Conservation (phyloP, 176 grass and related monocot genomes). For the barley (Hordeum vulgare) region MorexV3_pseudomolecules_assembly NC_058519.1:621724597-621725096, state of each 20-base stretch:
- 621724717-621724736: slow-evolving; percentile 13
- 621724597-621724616: neutral
- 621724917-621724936: slow-evolving; percentile 6
- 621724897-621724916: neutral
- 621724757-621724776: slow-evolving; percentile 17
- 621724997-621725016: slow-evolving; percentile 5
- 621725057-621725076: slow-evolving; percentile 15
- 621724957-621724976: slow-evolving; percentile 23
- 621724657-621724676: neutral
- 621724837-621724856: slow-evolving; percentile 14
- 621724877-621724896: slow-evolving; percentile 21
- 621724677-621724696: neutral
- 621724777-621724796: slow-evolving; percentile 32
- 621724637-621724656: neutral
- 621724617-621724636: slow-evolving; percentile 14
- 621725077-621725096: slow-evolving; percentile 7
- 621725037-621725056: slow-evolving; percentile 32
- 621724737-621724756: neutral
- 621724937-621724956: neutral
- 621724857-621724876: neutral
- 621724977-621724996: neutral
- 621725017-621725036: slow-evolving; percentile 27
- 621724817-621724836: neutral
- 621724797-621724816: slow-evolving; percentile 25
- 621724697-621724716: neutral